These are phyloP conservation scores for Prunus dulcis DNA, from an alignment of 306 rosid genomes.

Conservation along the genomic window DNA sequence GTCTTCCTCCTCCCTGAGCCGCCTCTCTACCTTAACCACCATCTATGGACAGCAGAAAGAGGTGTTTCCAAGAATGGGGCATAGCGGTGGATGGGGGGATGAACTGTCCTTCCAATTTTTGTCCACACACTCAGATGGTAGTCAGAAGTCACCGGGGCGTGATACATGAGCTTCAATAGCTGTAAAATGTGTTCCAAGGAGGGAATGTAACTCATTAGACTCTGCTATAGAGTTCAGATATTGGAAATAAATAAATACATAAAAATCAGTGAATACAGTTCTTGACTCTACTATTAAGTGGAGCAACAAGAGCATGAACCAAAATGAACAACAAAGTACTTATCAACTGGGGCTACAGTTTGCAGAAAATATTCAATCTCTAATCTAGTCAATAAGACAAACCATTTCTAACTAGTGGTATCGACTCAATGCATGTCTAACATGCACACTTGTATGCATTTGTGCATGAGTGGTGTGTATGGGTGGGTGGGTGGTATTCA, in stretches of 20 bases:
- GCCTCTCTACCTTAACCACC: conserved; percentile 82
- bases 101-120: conserved; percentile 53
- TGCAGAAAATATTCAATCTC: not conserved
- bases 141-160: conserved; percentile 72
- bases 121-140: conserved; percentile 91
- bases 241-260: not conserved
- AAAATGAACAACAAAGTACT: not conserved
- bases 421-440: not conserved
- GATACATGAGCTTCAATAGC: conserved; percentile 95
- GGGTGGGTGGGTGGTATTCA: not conserved
- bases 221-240: not conserved
- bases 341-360: not conserved
- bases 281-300: not conserved
- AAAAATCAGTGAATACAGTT: not conserved
- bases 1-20: not conserved
- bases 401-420: not conserved
- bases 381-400: not conserved
- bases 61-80: conserved; percentile 72
- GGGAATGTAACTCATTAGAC: not conserved
- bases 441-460: not conserved
- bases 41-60: conserved; percentile 68
- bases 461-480: not conserved
- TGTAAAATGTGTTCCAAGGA: conserved; percentile 27
- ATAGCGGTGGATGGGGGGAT: conserved; percentile 59
- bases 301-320: not conserved